These are phyloP conservation scores for Cercospora sp. DNA, from an alignment of 2,329 filamentous ascomycete genomes.

Conservation along the genomic window DNA sequence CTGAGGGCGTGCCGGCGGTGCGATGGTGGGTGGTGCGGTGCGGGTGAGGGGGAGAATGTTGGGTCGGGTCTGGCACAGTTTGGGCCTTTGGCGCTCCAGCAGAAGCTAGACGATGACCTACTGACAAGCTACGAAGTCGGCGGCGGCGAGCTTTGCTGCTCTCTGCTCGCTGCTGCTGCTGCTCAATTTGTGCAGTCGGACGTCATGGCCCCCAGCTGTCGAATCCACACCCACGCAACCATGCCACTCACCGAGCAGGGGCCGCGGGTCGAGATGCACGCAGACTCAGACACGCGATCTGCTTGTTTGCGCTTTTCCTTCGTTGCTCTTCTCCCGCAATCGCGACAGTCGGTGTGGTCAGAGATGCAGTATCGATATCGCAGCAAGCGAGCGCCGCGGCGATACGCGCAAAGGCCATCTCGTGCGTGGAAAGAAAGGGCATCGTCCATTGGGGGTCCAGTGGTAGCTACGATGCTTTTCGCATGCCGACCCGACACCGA, in stretches of 20 bases:
- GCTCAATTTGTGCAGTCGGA: background rate
- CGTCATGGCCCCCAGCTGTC: slow-evolving; percentile 3
- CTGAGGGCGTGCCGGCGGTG: background rate
- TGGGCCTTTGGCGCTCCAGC: background rate
- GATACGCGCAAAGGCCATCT: background rate
- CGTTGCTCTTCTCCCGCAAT: background rate
- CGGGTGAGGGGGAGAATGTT: background rate
- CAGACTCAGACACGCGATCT: background rate
- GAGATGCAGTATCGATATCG: background rate
- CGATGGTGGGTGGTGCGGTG: background rate
- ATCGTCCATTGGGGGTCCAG: background rate
- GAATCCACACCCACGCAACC: background rate
- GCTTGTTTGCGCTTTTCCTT: background rate
- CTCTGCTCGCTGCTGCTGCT: background rate
- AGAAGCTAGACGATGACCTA: background rate
- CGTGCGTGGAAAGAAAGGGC: background rate
- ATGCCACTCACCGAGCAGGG: background rate
- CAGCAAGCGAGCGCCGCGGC: background rate
- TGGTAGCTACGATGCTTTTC: background rate
- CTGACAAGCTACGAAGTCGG: background rate
- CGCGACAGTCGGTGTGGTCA: background rate
- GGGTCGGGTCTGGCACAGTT: background rate
- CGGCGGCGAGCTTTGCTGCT: background rate
- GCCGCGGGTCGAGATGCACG: background rate
- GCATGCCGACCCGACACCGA: background rate